Evolutionary conservation across 73 alveolate species (phyloP).

Genomic region (Symbiodinium pilosum): DNA sequence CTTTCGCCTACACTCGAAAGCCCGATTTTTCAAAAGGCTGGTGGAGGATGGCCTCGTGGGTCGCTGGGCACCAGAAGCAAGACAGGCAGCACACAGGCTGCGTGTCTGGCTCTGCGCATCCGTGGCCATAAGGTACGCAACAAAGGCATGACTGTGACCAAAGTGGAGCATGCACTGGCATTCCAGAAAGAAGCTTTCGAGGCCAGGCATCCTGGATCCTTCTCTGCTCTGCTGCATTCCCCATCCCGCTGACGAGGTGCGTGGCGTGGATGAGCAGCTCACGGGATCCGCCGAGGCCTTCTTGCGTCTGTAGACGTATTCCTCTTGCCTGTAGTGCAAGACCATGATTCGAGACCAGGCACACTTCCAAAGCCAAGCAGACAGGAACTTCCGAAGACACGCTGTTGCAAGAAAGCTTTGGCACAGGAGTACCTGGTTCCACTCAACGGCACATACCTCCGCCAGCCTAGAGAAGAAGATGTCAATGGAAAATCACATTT

Average conservation of each 20-base stretch:
- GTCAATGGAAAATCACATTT: constrained; percentile 42
- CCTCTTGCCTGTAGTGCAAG: neutral
- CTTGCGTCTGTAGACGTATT: neutral
- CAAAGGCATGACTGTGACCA: neutral
- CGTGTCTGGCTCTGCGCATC: too few relatives aligned
- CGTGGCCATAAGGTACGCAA: neutral
- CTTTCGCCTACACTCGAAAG: constrained; percentile 65
- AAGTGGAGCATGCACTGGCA: constrained; percentile 7
- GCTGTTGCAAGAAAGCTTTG: neutral
- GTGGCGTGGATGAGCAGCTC: constrained; percentile 78
- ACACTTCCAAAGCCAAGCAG: neutral
- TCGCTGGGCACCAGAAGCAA: neutral
- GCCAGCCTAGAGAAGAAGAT: constrained; percentile 51
- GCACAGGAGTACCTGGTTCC: constrained; percentile 55
- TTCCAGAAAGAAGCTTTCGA: neutral
- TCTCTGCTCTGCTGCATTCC: neutral
- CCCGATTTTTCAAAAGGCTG: constrained; percentile 36
- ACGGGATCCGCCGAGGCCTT: constrained; percentile 69
- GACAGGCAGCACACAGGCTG: too few relatives aligned
- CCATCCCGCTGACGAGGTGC: neutral
- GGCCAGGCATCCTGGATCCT: neutral
- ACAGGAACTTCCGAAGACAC: too few relatives aligned
- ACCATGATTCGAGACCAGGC: neutral
- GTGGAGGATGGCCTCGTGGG: constrained; percentile 89
- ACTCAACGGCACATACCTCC: constrained; percentile 38